Percentiles rank a stretch among this genome's conserved stretches.
Evolutionary conservation across 768 basidiomycete genomes (phyloP).

Genomic region (Hypsizygus marmoreus): DNA sequence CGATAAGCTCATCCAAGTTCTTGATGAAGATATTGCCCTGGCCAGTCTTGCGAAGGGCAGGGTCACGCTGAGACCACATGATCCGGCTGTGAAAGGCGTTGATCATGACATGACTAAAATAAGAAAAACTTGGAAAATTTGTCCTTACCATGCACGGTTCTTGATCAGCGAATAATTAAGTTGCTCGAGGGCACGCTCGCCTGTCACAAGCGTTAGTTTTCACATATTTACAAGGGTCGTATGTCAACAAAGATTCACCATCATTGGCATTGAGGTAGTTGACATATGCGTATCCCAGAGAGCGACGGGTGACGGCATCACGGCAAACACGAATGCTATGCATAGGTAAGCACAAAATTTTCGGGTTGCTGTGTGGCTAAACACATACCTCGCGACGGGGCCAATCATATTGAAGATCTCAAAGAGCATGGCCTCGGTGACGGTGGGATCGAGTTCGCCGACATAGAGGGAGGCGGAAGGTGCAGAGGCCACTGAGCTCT

Average conservation of each 20-base stretch:
- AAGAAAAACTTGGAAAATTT: slow-evolving; percentile 18
- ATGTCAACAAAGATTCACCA: slow-evolving; percentile 53
- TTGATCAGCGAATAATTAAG: slow-evolving; percentile 99
- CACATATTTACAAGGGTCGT: slow-evolving; percentile 8
- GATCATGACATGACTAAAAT: slow-evolving; percentile 11
- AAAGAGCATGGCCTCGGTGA: slow-evolving; percentile 99
- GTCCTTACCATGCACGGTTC: slow-evolving; percentile 84
- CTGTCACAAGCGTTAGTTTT: slow-evolving; percentile 39
- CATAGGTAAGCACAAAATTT: neutral
- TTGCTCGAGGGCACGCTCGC: slow-evolving; percentile 97
- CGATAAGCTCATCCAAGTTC: slow-evolving; percentile 95
- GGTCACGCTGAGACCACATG: slow-evolving; percentile 99
- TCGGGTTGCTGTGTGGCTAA: neutral
- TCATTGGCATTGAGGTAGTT: slow-evolving; percentile 96
- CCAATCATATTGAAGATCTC: slow-evolving; percentile 99
- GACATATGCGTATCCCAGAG: slow-evolving; percentile 99
- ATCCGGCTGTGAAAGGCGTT: slow-evolving; percentile 68
- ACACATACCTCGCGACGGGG: slow-evolving; percentile 88
- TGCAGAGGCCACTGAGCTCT: slow-evolving; percentile 57
- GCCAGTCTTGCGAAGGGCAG: slow-evolving; percentile 97
- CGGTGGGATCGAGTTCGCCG: slow-evolving; percentile 96
- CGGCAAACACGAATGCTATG: slow-evolving; percentile 97
- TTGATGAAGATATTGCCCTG: slow-evolving; percentile 99
- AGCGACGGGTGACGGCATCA: slow-evolving; percentile 99
- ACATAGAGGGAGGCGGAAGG: slow-evolving; percentile 97